These are phyloP conservation scores for Raphidocelis subcapitata DNA, from an alignment of 139 green algal genomes.

Conservation along the genomic window DNA sequence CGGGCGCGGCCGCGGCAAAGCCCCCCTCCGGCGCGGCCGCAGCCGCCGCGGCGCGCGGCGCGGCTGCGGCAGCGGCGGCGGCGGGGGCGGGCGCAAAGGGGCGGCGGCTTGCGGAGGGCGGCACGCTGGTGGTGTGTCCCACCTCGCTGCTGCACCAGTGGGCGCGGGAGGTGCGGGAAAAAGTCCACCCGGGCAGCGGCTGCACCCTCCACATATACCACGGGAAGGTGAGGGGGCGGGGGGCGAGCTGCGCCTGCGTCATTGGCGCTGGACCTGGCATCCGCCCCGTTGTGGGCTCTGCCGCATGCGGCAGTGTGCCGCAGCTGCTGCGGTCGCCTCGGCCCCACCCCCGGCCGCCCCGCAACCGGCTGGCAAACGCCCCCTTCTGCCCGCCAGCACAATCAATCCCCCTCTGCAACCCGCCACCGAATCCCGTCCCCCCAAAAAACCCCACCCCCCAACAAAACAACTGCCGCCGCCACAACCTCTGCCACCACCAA, in stretches of 20 bases:
- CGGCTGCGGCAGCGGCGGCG: conserved; percentile 1
- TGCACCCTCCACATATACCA: conserved; percentile 76
- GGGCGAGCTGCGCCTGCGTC: neutral
- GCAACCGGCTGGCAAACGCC: too few species aligned
- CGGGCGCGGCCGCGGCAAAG: neutral
- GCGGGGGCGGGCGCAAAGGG: conserved; percentile 4
- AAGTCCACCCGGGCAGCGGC: conserved; percentile 48
- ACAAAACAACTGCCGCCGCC: too few species aligned
- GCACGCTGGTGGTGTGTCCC: conserved; percentile 84
- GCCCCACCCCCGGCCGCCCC: too few species aligned
- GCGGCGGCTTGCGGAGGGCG: conserved; percentile 32
- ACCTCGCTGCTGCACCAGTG: conserved; percentile 90
- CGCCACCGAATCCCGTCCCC: too few species aligned
- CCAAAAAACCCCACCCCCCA: too few species aligned
- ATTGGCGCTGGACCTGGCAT: neutral
- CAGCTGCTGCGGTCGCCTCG: too few species aligned
- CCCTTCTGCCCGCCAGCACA: too few species aligned
- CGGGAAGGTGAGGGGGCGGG: conserved; percentile 49
- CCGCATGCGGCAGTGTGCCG: too few species aligned
- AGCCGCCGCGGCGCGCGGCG: neutral
- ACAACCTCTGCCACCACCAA: neutral
- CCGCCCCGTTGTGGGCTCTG: too few species aligned
- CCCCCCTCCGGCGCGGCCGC: conserved; percentile 4
- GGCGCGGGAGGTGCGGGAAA: conserved; percentile 68
- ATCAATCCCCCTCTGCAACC: too few species aligned